Base-by-base conservation (phyloP, 345 rosid species). In the Populus simonii region DNA sequence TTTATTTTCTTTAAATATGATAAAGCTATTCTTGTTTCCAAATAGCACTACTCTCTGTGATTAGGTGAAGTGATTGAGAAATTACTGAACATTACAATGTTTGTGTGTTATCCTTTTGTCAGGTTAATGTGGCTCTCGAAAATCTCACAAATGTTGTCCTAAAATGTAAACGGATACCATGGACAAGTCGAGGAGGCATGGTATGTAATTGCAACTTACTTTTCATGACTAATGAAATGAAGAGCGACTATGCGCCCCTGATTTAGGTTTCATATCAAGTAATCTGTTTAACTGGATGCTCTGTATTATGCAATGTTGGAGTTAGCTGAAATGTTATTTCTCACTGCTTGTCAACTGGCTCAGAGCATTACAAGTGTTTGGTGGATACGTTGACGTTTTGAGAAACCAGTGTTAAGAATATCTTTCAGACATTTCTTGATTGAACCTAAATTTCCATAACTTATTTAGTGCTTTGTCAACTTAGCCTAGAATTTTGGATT, bases 131-230 rank as follows among this genome's bases (percentile, higher is more conserved):
- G 38, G 89, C 97, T 79, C 31, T 87, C n/a, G 77, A 80, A 25
- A 83, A 75, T 77, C 97, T 90, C 75, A 73, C 81, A 74, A 75
- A 81, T 68, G 84, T 85, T 65, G 78, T 87, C 69, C 74, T 65
- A 76, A 89, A 85, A 86, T 91, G 94, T 94, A 88, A 89, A 79
- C 85, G 86, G 68, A 85, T 93, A 82, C 85, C 86, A 11, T 93
- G 96, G 97, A 87, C 89, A n/a, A 87, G 88, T 82, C 85, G 91
- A 81, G 97, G 92, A 76, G 94, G 96, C 87, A 83, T 87, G 92
- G 92, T 89, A 91, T 74, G 89, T 53, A 68, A 70, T 72, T 43
- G n/a, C 23, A 45, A 45, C 76, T 55, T 41, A 70, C 20, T 71
- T 66, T 65, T 76, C 69, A 36, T 70, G 65, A 51, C 53, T 35